Evolutionary conservation across 176 grass and related monocot species (phyloP), one percentile per base, ranked within the genome.

Genomic region (Avena insularis): DNA sequence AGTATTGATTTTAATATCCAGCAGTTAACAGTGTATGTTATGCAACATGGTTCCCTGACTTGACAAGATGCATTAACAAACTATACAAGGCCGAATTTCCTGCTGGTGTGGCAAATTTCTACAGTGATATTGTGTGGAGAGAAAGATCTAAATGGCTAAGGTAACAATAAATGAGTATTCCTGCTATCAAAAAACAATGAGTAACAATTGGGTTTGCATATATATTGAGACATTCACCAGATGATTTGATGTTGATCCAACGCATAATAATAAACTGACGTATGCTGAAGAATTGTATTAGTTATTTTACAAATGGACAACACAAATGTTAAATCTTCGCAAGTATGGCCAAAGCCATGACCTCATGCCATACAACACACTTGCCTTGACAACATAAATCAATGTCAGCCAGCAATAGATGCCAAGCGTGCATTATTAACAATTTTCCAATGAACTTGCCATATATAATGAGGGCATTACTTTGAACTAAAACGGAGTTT

Each of bases 41-140:
- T 71, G 20, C 35, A 79, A 31, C 63, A 48, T 47, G 11, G 69
- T 0, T 43, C 27, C 1, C 12, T 55, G 29, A 27, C 61, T 86
- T 21, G 29, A 57, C 43, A 70, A 17, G 20, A 57, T 79, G 36
- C 38, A 58, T 57, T 16, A 25, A 21, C 13, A 2, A 51, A 46
- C 17, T 36, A 76, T 51, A 75, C 2, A 84, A 84, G 54, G 38
- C 81, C 9, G 23, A 75, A 76, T 36, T 75, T 20, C 17, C 71
- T 14, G 12, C 60, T 63, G 38, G 49, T 84, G 48, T 79, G 13
- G 16, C 15, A 27, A 79, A 20, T 57, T 69, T 50, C 33, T 12
- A 71, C 10, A 65, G 23, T 5, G 33, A 19, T 74, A 38, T 29
- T 25, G 57, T 0, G 2, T 47, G 8, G 15, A n/a, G 6, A 13